These are phyloP conservation scores for Sporisorium graminicola DNA, from an alignment of 1,284 basidiomycete genomes.

Conservation along the genomic window DNA sequence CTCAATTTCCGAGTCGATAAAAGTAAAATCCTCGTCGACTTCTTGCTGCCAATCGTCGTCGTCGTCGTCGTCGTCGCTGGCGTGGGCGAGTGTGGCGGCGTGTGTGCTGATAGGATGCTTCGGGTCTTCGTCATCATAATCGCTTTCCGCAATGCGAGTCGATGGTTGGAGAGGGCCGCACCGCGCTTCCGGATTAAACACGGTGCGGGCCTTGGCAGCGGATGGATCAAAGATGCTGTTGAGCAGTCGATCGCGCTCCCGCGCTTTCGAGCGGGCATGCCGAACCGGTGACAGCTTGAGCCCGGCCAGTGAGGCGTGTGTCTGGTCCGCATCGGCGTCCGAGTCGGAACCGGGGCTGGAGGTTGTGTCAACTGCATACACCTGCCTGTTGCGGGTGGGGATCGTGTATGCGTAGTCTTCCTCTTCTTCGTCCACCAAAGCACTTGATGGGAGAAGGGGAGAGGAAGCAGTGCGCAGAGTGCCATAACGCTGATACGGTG, in stretches of 20 bases:
- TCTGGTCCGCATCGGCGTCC: constrained; percentile 5
- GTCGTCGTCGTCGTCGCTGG: constrained; percentile 35
- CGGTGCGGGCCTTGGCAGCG: background rate
- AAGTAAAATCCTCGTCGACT: constrained; percentile 43
- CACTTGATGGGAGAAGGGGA: background rate
- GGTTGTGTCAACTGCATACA: constrained; percentile 20
- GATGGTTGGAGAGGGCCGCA: constrained; percentile 23
- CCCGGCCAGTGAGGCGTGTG: constrained; percentile 16
- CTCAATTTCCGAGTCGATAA: constrained; percentile 45
- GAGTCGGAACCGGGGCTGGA: background rate
- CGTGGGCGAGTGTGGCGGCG: background rate
- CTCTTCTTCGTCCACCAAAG: constrained; percentile 17
- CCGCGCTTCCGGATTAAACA: constrained; percentile 26
- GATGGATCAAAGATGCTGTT: constrained; percentile 28
- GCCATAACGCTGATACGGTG: constrained; percentile 43
- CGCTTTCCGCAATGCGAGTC: background rate
- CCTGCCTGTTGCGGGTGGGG: background rate
- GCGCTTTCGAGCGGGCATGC: constrained; percentile 4
- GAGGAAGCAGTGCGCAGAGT: constrained; percentile 9
- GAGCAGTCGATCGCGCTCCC: constrained; percentile 8
- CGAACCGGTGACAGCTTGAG: constrained; percentile 34
- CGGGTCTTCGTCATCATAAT: background rate
- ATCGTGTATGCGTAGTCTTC: constrained; percentile 15
- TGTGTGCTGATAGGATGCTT: background rate
- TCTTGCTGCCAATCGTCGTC: constrained; percentile 48